Evolutionary conservation across 257 asterid genomes (phyloP).

Genomic region (Nicotiana benthamiana): DNA sequence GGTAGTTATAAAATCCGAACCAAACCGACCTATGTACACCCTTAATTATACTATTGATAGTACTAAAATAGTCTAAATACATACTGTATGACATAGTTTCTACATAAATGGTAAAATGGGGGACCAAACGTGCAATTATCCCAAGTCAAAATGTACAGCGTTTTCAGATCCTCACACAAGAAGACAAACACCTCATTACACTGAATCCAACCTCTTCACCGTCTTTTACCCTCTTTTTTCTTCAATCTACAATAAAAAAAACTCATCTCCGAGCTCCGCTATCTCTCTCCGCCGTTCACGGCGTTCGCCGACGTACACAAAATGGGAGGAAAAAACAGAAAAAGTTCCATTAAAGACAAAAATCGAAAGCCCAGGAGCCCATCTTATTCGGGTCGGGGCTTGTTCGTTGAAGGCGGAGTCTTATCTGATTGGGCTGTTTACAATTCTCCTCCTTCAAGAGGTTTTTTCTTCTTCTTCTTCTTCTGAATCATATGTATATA

Average conservation of each 20-base stretch:
- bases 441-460: constrained; percentile 65
- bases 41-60: too few species aligned
- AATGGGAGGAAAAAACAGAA: constrained; percentile 25
- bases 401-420: constrained; percentile 75
- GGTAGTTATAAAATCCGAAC: too few species aligned
- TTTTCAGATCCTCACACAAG: neutral
- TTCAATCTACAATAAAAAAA: neutral
- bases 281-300: neutral
- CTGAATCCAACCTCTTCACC: neutral
- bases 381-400: constrained; percentile 37
- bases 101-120: too few species aligned
- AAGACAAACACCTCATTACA: neutral
- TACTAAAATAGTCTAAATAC: too few species aligned
- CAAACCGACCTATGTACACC: too few species aligned
- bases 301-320: neutral
- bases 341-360: constrained; percentile 37
- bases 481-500: neutral
- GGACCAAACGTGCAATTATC: too few species aligned
- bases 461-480: constrained; percentile 19
- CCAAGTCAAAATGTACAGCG: too few species aligned
- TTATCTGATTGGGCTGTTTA: constrained; percentile 63
- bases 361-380: constrained; percentile 26
- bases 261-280: neutral
- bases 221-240: neutral
- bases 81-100: too few species aligned